These are phyloP conservation scores for Chrysanthemum seticuspe DNA, from an alignment of 129 eudicot genomes.

Conservation along the genomic window DNA sequence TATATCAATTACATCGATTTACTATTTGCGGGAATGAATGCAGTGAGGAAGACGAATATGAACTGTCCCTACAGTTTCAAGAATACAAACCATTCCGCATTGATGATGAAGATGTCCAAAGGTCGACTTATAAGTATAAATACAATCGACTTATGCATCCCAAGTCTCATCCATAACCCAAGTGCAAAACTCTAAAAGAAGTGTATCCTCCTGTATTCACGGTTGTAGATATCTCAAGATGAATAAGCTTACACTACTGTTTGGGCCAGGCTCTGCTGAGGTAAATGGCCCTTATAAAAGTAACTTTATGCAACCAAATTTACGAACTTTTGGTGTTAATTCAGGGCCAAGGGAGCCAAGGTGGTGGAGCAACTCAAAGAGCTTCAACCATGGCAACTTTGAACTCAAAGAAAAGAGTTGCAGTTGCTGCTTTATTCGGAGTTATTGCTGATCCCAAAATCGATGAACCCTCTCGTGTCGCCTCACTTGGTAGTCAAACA, in stretches of 20 bases:
- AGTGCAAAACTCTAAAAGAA: too few relatives aligned
- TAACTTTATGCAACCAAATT: background rate
- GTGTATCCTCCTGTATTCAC: too few relatives aligned
- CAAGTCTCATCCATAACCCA: too few relatives aligned
- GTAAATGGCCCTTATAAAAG: conserved; percentile 35
- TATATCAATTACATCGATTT: too few relatives aligned
- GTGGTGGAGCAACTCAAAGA: conserved; percentile 88
- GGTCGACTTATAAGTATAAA: too few relatives aligned
- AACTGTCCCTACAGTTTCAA: too few relatives aligned
- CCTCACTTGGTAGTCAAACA: conserved; percentile 49
- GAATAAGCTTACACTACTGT: conserved; percentile 59
- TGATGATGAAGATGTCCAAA: too few relatives aligned
- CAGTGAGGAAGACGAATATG: too few relatives aligned
- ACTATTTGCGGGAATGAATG: too few relatives aligned
- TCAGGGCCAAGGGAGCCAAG: conserved; percentile 61
- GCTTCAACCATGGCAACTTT: conserved; percentile 93
- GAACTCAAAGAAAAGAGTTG: conserved; percentile 96
- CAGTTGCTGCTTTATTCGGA: conserved; percentile 87
- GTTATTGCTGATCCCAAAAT: conserved; percentile 74
- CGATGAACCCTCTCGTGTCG: conserved; percentile 56
- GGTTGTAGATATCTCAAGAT: too few relatives aligned
- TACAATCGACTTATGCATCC: too few relatives aligned
- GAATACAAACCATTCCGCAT: too few relatives aligned
- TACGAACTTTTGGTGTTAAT: conserved; percentile 16
- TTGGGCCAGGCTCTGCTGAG: conserved; percentile 65